phyloP scores from a whole-genome alignment of 2,329 filamentous ascomycete genomes.

The Emmonsiellopsis sp. region DNA sequence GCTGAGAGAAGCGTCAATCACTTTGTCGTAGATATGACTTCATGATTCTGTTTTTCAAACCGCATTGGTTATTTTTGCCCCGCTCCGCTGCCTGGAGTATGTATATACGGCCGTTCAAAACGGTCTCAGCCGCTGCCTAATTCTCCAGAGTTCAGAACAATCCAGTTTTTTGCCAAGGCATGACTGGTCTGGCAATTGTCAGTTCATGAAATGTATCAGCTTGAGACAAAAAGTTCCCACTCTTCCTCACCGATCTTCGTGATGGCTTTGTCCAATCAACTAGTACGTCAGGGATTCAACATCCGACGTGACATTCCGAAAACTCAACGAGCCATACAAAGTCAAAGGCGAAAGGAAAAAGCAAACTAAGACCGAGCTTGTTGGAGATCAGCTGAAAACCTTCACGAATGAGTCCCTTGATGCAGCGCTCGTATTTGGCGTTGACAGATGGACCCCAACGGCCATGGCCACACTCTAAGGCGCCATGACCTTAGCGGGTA shows the following conservation, averaged over 20 bases:
- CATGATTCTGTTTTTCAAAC: background rate
- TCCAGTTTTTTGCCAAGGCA: background rate
- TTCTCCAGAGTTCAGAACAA: background rate
- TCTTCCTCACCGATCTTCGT: too few relatives aligned
- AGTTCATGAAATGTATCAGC: background rate
- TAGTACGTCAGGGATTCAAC: too few relatives aligned
- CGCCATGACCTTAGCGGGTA: background rate
- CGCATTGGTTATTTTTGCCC: background rate
- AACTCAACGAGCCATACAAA: too few relatives aligned
- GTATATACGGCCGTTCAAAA: background rate
- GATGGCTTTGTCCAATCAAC: too few relatives aligned
- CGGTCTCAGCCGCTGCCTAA: background rate
- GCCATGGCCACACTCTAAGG: background rate
- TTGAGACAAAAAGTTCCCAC: too few relatives aligned
- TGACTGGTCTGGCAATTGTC: background rate
- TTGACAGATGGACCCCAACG: background rate
- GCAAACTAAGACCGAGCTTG: background rate
- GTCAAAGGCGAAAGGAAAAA: too few relatives aligned
- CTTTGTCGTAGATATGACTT: too few relatives aligned
- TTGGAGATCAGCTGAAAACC: background rate
- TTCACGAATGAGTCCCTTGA: background rate
- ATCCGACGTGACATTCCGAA: too few relatives aligned
- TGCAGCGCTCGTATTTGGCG: background rate
- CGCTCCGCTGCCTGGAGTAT: background rate
- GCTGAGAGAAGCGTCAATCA: too few relatives aligned